Evolutionary conservation across 495 filamentous ascomycete species (phyloP).

Genomic region (Podospora didyma): DNA sequence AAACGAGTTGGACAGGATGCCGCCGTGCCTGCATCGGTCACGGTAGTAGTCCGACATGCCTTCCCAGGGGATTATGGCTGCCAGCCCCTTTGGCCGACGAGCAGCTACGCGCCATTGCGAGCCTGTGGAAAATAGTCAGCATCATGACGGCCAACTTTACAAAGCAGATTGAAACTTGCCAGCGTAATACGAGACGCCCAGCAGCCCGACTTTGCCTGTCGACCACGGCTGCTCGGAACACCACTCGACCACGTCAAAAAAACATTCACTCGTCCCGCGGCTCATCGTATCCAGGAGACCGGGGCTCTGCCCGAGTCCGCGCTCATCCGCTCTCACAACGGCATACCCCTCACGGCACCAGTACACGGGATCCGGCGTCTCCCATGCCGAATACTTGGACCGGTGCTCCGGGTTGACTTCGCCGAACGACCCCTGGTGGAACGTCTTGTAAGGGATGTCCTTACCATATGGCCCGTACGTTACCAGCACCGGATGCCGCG

Average conservation of each 20-base stretch:
- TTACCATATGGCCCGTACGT: conserved; percentile 66
- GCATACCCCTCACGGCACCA: conserved; percentile 61
- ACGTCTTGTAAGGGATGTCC: conserved; percentile 50
- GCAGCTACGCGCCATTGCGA: conserved; percentile 62
- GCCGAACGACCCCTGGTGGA: conserved; percentile 36
- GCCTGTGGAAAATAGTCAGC: conserved; percentile 1
- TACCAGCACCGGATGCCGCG: conserved; percentile 42
- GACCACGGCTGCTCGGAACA: conserved; percentile 58
- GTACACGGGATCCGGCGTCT: conserved; percentile 59
- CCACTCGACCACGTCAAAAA: conserved; percentile 64
- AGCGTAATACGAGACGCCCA: conserved; percentile 62
- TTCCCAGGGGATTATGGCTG: conserved; percentile 62
- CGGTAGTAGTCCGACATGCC: conserved; percentile 68
- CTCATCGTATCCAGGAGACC: conserved; percentile 60
- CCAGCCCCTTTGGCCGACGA: conserved; percentile 53
- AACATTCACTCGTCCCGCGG: conserved; percentile 52
- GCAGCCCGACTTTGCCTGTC: conserved; percentile 56
- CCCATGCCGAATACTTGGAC: conserved; percentile 57
- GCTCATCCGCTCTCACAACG: conserved; percentile 57
- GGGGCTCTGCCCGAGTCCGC: conserved; percentile 54
- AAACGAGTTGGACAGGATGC: conserved; percentile 60
- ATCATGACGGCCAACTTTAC: not conserved
- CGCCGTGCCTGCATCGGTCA: conserved; percentile 60
- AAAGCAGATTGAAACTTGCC: conserved; percentile 23
- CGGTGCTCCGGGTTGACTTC: conserved; percentile 46